phyloP scores from a whole-genome alignment of 1,284 basidiomycete species.

The Agaricales sp. region DNA sequence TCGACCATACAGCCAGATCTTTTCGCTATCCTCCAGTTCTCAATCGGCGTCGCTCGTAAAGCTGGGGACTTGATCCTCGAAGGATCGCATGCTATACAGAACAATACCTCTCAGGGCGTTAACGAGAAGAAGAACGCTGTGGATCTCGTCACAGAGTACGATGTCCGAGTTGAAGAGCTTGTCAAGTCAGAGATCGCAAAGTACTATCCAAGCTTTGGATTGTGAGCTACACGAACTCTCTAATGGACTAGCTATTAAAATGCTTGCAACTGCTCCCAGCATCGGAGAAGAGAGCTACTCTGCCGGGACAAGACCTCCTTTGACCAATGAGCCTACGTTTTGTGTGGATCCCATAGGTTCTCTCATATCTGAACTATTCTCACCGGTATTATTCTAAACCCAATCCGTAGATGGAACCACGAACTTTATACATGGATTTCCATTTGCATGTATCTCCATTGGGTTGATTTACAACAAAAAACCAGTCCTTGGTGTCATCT shows the following conservation, averaged over 20 bases:
- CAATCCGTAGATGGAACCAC: constrained; percentile 70
- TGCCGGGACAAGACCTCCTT: constrained; percentile 53
- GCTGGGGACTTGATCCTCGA: constrained; percentile 67
- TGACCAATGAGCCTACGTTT: constrained; percentile 86
- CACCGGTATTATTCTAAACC: not conserved
- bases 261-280: constrained; percentile 28
- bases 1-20: constrained; percentile 38
- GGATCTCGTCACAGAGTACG: constrained; percentile 95
- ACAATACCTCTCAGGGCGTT: constrained; percentile 33
- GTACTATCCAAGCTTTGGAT: constrained; percentile 72
- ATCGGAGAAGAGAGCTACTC: constrained; percentile 89
- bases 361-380: not conserved
- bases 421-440: constrained; percentile 91
- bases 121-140: constrained; percentile 88
- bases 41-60: constrained; percentile 58
- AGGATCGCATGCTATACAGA: constrained; percentile 62
- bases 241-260: constrained; percentile 7
- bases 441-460: constrained; percentile 84
- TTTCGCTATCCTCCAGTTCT: constrained; percentile 61
- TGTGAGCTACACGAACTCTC: constrained; percentile 40
- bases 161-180: constrained; percentile 85
- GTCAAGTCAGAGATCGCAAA: constrained; percentile 62
- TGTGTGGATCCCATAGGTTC: constrained; percentile 82
- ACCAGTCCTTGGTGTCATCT: constrained; percentile 84
- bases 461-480: constrained; percentile 77